phyloP scores from a whole-genome alignment of 768 basidiomycete species.

The Austroboletus festivus region DNA sequence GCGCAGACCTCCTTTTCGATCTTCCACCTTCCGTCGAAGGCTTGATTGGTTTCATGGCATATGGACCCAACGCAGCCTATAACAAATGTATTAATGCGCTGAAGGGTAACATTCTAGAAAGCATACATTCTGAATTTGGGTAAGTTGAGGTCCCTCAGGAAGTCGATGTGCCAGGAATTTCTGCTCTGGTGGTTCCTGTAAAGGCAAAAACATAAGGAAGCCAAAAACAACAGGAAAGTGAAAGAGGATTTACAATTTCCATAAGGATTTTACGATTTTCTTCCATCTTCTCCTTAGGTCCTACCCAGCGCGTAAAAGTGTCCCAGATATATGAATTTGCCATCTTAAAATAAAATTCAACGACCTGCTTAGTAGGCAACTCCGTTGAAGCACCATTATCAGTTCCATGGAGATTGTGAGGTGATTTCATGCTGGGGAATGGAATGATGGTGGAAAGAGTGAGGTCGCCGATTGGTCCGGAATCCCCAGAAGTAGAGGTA shows the following conservation, averaged over 20 bases:
- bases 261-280: conserved; percentile 45
- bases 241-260: conserved; percentile 39
- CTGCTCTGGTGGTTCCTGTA: conserved; percentile 42
- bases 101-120: background rate
- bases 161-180: conserved; percentile 58
- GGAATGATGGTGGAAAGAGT: conserved; percentile 46
- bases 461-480: conserved; percentile 29
- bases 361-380: conserved; percentile 29
- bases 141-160: conserved; percentile 50
- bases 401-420: conserved; percentile 8
- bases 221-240: background rate
- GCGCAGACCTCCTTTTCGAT: conserved; percentile 34
- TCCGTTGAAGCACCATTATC: conserved; percentile 14
- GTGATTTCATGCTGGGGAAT: conserved; percentile 31
- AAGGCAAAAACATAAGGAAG: conserved; percentile 2
- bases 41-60: conserved; percentile 57
- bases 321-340: conserved; percentile 54
- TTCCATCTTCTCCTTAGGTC: conserved; percentile 50
- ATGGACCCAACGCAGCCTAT: conserved; percentile 46
- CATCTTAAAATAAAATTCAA: conserved; percentile 47
- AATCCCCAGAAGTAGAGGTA: conserved; percentile 12
- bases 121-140: conserved; percentile 59
- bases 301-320: conserved; percentile 58
- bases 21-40: conserved; percentile 40
- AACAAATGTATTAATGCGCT: no score